Percentiles rank a stretch among this genome's conserved stretches.
These are phyloP conservation scores for Aegilops umbellulata DNA, from an alignment of 176 grass and related monocot genomes.

Conservation along the genomic window DNA sequence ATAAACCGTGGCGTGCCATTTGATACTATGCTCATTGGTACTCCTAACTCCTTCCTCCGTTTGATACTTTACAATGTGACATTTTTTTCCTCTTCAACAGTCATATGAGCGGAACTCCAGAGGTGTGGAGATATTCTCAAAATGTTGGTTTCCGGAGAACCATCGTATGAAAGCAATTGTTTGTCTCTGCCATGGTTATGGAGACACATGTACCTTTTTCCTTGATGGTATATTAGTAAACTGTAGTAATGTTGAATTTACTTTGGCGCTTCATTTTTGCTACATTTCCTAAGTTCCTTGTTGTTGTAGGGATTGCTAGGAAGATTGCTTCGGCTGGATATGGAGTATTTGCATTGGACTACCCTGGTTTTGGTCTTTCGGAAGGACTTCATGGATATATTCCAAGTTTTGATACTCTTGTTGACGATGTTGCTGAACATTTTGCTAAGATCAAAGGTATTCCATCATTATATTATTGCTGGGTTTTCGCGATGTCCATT, in stretches of 20 bases:
- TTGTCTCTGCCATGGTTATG: constrained; percentile 95
- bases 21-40: background rate
- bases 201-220: constrained; percentile 97
- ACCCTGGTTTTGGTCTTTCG: constrained; percentile 91
- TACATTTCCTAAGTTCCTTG: constrained; percentile 18
- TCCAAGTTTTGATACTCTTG: constrained; percentile 70
- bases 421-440: constrained; percentile 70
- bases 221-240: constrained; percentile 70
- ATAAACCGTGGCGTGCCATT: background rate
- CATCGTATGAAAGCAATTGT: constrained; percentile 67
- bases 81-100: constrained; percentile 33
- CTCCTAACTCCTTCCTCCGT: background rate
- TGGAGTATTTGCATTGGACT: constrained; percentile 93
- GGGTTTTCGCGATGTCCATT: background rate
- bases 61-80: background rate
- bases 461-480: background rate
- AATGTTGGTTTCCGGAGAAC: constrained; percentile 82
- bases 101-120: constrained; percentile 80
- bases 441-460: constrained; percentile 90
- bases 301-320: constrained; percentile 70
- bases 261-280: constrained; percentile 13
- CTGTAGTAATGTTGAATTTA: constrained; percentile 18
- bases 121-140: constrained; percentile 90
- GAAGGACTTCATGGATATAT: constrained; percentile 99
- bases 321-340: constrained; percentile 82